Percentiles rank a stretch among this genome's conserved stretches.
Conservation (phyloP, 345 rosid genomes). For the Gossypium australe region DNA sequence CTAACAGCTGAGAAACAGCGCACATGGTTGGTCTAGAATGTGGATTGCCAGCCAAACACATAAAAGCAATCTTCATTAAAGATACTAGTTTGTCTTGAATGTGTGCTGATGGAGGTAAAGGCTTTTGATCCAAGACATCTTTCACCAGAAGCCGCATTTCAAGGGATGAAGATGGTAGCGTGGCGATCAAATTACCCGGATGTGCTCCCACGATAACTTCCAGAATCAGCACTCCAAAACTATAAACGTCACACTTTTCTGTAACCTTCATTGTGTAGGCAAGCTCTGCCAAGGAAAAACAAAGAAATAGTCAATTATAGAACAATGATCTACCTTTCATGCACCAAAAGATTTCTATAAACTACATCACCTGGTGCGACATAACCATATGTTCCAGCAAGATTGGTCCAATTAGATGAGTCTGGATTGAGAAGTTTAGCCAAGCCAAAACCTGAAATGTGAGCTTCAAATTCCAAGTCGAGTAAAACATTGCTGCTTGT, state of each 20-base stretch:
- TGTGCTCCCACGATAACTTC: neutral
- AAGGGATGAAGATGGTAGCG: neutral
- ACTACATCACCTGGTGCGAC: conserved; percentile 25
- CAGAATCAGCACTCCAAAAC: neutral
- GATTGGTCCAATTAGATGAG: neutral
- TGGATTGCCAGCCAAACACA: neutral
- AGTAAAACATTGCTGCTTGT: conserved; percentile 12
- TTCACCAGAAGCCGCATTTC: neutral
- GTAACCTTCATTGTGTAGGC: neutral
- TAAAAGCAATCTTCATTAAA: neutral
- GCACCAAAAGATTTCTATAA: neutral
- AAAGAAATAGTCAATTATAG: neutral
- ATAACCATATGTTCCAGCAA: conserved; percentile 1
- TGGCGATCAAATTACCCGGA: neutral
- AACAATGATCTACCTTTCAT: neutral
- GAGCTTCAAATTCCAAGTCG: neutral
- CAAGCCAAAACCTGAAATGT: conserved; percentile 11
- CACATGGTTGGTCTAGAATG: conserved; percentile 1
- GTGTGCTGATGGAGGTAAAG: neutral
- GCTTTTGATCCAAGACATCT: neutral
- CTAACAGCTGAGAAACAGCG: neutral
- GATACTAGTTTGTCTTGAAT: neutral
- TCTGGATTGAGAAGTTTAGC: neutral
- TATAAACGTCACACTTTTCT: neutral
- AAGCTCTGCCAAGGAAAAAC: neutral